Percentiles rank a stretch among this genome's conserved stretches.
Evolutionary conservation across 2,329 filamentous ascomycete genomes (phyloP).

Genomic region (Tolypocladium endophyticum): DNA sequence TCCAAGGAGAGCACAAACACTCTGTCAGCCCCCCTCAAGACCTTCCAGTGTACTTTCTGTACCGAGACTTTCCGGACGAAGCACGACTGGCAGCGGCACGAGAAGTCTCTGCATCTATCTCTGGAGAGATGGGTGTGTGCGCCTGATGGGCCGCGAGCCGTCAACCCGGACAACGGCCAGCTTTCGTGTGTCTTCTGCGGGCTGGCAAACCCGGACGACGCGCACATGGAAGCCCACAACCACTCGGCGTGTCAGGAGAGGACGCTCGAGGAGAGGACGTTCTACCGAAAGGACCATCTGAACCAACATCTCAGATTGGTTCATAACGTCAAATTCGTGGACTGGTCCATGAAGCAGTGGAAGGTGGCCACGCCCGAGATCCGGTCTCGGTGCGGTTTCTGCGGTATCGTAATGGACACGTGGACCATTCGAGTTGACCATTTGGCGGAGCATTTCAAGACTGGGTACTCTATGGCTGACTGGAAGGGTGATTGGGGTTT

Average conservation of each 20-base stretch:
- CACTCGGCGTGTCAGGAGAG: conserved; percentile 58
- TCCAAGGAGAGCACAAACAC: conserved; percentile 21
- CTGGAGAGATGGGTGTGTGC: conserved; percentile 57
- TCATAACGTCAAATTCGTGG: conserved; percentile 49
- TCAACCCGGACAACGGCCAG: conserved; percentile 49
- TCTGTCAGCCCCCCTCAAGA: conserved; percentile 36
- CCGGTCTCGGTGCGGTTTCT: conserved; percentile 55
- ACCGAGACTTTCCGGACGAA: conserved; percentile 58
- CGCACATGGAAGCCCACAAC: conserved; percentile 49
- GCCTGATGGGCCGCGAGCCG: conserved; percentile 42
- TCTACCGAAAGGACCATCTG: conserved; percentile 58
- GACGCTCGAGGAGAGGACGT: conserved; percentile 47
- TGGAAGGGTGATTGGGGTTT: conserved; percentile 65
- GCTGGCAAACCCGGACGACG: conserved; percentile 40
- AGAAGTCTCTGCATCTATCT: conserved; percentile 55
- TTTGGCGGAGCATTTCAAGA: conserved; percentile 58
- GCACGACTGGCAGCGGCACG: conserved; percentile 61
- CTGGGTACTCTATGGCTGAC: conserved; percentile 54
- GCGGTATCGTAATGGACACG: conserved; percentile 48
- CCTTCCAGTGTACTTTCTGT: conserved; percentile 59
- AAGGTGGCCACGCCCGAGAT: conserved; percentile 50
- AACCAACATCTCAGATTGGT: conserved; percentile 55
- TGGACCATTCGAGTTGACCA: conserved; percentile 53
- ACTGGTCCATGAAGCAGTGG: conserved; percentile 57
- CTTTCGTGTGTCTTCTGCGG: conserved; percentile 51